Base-by-base conservation (phyloP, 169 alveolate genomes). In the Cryptosporidium xiaoi region DNA sequence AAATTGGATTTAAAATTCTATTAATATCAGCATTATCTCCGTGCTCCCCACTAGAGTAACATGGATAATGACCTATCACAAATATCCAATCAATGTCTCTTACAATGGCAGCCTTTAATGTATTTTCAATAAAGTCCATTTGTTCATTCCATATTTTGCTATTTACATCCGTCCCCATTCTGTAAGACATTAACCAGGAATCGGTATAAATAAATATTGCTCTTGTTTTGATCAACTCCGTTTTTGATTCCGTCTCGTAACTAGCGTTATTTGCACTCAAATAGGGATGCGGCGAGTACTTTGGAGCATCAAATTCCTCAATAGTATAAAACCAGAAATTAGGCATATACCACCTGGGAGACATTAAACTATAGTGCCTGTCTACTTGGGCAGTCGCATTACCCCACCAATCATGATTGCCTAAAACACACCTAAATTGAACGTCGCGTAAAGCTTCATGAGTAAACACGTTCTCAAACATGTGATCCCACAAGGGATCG, bases 291-390 rank as follows among this genome's bases (percentile, higher is more conserved):
- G 85, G 56, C 69, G 92, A 36, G 69, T 16, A 29, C 83, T 65
- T 84, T 51, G 66, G 77, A 31, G 83, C 66, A 16, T 60, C 64
- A 58, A 90, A 66, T 6, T 34, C 65, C 24, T 48, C 84, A 20
- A 51, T 53, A 2, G 82, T 83, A 83, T 95, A 97, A 71, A 94
- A 95, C 97, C 97, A 95, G 92, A 95, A 95, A 90, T 95, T 95
- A 64, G 98, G 98, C 89, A 95, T 91, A 24, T 94, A 95, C 96
- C 97, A 94, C 66, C 95, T 92, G 7, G 98, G 98, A 16, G 87
- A 77, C 34, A 60, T 62, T 40, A n/a, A 7, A 31, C 87, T 77
- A 27, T 77, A 77, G 64, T 77, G 87, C 7, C 87, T 68, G 44
- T 77, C 87, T 8, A 77, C 31, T 24, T 77, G 87, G 34, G 87